Evolutionary conservation across 2,329 filamentous ascomycete species (phyloP).

Genomic region (Paramyrothecium sp.): DNA sequence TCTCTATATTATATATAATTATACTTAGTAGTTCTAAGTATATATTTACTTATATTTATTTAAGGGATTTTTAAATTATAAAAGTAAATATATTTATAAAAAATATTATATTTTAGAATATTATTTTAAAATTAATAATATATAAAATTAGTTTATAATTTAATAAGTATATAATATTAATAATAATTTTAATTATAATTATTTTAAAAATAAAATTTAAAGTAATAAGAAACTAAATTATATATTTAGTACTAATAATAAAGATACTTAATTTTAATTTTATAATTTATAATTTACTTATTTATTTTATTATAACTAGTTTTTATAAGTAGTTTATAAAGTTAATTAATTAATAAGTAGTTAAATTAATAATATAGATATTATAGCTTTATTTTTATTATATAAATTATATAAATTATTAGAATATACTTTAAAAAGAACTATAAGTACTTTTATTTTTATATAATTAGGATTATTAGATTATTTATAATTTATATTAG

Average conservation of each 20-base stretch:
- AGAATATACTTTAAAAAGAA: not conserved
- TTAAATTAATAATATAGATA: not conserved
- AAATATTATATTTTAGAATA: not conserved
- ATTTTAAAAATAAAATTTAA: not conserved
- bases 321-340: constrained; percentile 1
- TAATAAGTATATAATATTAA: not conserved
- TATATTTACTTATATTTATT: not conserved
- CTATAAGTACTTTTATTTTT: not conserved
- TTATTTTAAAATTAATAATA: not conserved
- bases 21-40: too few species aligned
- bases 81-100: too few species aligned
- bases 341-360: not conserved
- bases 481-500: not conserved
- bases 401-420: not conserved
- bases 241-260: constrained; percentile 1
- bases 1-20: constrained; percentile 1
- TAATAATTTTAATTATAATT: not conserved
- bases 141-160: not conserved
- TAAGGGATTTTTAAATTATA: too few species aligned
- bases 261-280: constrained; percentile 1
- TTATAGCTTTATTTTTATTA: too few species aligned
- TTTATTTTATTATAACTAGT: constrained; percentile 1
- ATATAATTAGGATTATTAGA: not conserved
- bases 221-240: too few species aligned
- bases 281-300: not conserved